Percentiles rank a stretch among this genome's conserved stretches.
These are phyloP conservation scores for Immersiporthe knoxdaviesiana DNA, from an alignment of 2,329 filamentous ascomycete genomes.

Conservation along the genomic window DNA sequence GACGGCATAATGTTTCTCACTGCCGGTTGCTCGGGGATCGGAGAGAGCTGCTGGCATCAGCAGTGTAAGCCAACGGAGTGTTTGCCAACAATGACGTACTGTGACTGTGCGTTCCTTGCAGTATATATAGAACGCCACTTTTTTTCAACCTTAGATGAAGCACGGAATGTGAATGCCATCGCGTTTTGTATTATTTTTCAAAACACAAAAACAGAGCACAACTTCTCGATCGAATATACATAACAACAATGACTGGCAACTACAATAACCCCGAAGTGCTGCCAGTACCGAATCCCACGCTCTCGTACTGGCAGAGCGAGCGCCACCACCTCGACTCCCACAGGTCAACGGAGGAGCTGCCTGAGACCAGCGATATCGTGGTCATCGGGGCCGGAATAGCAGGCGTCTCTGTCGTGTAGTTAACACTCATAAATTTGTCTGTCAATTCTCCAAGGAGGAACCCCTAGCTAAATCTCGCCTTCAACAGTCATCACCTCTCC, in stretches of 20 bases:
- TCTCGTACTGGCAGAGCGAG: constrained; percentile 27
- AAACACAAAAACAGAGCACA: not conserved
- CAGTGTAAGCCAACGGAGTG: not conserved
- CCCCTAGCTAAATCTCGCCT: not conserved
- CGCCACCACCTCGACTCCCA: constrained; percentile 26
- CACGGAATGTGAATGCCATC: not conserved
- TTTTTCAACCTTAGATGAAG: not conserved
- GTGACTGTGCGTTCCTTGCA: not conserved
- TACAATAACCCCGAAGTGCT: constrained; percentile 1
- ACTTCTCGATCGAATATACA: not conserved
- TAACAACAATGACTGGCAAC: constrained; percentile 10
- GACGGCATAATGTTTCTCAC: constrained; percentile 9
- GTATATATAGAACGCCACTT: too few relatives aligned
- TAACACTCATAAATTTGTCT: not conserved
- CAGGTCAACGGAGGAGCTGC: constrained; percentile 22
- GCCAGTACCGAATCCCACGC: constrained; percentile 23
- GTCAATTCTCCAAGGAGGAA: too few relatives aligned
- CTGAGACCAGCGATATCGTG: constrained; percentile 13
- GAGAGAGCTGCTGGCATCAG: constrained; percentile 3
- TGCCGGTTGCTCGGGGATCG: not conserved
- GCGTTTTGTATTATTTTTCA: not conserved
- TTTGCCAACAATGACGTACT: not conserved
- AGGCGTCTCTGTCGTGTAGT: constrained; percentile 25
- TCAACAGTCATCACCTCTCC: constrained; percentile 24
- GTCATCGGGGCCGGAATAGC: constrained; percentile 27